Conservation (phyloP, 257 asterid species). For the Salvia miltiorrhiza region DNA sequence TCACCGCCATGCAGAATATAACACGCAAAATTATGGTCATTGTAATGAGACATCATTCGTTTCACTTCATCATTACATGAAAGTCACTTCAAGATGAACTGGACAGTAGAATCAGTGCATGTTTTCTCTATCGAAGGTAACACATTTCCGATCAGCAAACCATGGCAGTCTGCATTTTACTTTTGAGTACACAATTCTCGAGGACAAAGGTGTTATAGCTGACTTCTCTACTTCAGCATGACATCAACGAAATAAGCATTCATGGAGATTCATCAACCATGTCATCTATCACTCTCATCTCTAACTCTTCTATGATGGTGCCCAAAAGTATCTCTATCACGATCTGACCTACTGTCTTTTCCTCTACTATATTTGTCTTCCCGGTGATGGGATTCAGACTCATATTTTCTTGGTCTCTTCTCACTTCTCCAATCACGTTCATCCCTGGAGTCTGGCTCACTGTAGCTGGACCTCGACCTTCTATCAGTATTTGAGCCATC, state of each 20-base stretch:
- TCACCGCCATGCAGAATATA: neutral
- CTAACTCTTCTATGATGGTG: constrained; percentile 23
- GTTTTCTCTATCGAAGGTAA: neutral
- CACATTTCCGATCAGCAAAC: neutral
- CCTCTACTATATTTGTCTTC: constrained; percentile 42
- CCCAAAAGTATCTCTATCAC: constrained; percentile 25
- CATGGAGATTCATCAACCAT: neutral
- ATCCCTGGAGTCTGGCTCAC: constrained; percentile 27
- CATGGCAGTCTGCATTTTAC: neutral
- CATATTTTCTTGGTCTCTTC: constrained; percentile 39
- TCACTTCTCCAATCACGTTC: constrained; percentile 45
- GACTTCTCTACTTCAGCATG: neutral
- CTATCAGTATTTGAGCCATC: constrained; percentile 31
- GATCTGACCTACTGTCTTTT: constrained; percentile 31
- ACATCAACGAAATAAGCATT: neutral
- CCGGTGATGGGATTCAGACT: constrained; percentile 33
- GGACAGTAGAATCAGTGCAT: neutral
- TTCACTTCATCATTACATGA: neutral
- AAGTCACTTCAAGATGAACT: neutral
- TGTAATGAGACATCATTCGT: neutral
- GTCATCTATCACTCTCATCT: constrained; percentile 13
- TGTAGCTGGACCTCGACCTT: constrained; percentile 36
- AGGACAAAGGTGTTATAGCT: neutral
- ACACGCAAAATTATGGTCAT: neutral
- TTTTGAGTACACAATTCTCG: neutral